phyloP scores from a whole-genome alignment of 306 rosid genomes.

The Mimosa bimucronata region DNA sequence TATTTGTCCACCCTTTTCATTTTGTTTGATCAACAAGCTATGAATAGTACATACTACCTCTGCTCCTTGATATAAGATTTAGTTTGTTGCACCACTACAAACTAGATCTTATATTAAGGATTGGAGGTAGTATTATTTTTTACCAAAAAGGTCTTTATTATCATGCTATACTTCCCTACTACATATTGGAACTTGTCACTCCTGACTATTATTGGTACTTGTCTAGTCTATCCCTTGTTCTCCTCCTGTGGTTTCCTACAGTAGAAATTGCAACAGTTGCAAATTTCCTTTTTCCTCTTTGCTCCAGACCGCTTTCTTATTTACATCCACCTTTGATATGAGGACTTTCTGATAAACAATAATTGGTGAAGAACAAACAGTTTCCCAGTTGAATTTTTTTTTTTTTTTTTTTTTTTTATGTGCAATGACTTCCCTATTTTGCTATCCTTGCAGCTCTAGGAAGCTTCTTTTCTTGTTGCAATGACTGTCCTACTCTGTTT shows the following conservation, averaged over 20 bases:
- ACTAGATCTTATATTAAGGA: no score
- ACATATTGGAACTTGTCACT: not conserved
- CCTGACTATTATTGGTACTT: not conserved
- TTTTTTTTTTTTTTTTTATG: no score
- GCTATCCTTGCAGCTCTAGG: not conserved
- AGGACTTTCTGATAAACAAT: not conserved
- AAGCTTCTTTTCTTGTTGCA: not conserved
- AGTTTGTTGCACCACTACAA: no score
- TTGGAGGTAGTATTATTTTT: no score
- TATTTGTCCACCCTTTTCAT: not conserved
- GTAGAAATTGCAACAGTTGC: not conserved
- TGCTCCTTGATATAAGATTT: no score
- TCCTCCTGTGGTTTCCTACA: not conserved
- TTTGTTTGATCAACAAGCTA: not conserved
- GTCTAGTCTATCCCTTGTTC: not conserved
- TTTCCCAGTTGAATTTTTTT: not conserved
- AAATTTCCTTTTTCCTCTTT: not conserved
- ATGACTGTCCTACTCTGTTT: not conserved
- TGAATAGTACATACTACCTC: not conserved
- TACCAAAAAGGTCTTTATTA: no score
- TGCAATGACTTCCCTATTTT: not conserved
- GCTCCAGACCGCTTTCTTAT: not conserved
- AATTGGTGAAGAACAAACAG: not conserved
- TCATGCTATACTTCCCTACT: not conserved
- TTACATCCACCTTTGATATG: not conserved